These are phyloP conservation scores for Alternaria conjuncta DNA, from an alignment of 2,329 filamentous ascomycete species.

Conservation along the genomic window DNA sequence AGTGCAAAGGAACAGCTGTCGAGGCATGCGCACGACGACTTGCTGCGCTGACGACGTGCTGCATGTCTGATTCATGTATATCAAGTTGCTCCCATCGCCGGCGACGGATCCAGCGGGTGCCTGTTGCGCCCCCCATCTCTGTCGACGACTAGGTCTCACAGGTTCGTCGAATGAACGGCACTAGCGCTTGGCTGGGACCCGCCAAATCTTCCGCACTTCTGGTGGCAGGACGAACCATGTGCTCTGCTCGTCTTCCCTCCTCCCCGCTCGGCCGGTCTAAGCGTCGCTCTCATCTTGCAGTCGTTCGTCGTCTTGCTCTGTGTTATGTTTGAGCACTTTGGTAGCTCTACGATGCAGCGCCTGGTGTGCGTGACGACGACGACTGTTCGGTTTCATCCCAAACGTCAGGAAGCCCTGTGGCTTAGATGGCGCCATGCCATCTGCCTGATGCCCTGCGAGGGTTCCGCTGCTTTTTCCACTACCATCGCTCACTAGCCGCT, in stretches of 20 bases:
- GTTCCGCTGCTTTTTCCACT: slow-evolving; percentile 6
- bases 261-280: slow-evolving; percentile 2
- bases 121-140: neutral
- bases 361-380: neutral
- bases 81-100: too few relatives aligned
- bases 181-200: slow-evolving; percentile 9
- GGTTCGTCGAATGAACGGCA: slow-evolving; percentile 5
- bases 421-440: neutral
- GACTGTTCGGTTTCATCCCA: slow-evolving; percentile 4
- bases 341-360: neutral
- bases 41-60: neutral
- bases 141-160: slow-evolving; percentile 1
- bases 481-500: slow-evolving; percentile 4
- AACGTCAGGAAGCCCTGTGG: slow-evolving; percentile 3
- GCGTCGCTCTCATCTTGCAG: neutral
- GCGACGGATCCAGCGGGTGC: neutral
- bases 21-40: neutral
- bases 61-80: neutral
- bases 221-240: slow-evolving; percentile 4
- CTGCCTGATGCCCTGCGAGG: neutral
- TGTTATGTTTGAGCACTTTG: slow-evolving; percentile 6
- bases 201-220: slow-evolving; percentile 11
- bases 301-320: slow-evolving; percentile 1
- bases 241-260: neutral
- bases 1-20: neutral